Evolutionary conservation across 257 asterid genomes (phyloP).

Genomic region (Przewalskia tangutica): DNA sequence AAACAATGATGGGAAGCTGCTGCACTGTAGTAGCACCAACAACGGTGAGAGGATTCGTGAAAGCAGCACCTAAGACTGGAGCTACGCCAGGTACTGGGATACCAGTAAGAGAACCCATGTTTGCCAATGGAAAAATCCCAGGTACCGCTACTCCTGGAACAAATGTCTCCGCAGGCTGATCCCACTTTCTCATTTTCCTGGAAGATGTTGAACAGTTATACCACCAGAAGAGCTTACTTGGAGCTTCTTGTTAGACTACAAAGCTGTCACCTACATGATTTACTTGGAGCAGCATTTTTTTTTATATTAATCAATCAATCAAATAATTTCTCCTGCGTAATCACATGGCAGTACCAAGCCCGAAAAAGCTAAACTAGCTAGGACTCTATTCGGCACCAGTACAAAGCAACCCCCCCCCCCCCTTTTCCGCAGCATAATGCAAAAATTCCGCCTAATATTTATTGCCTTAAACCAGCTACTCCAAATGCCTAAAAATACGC

Average conservation of each 20-base stretch:
- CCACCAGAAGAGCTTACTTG: background rate
- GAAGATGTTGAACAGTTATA: constrained; percentile 7
- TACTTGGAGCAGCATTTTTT: background rate
- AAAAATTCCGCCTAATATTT: background rate
- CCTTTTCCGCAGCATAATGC: constrained; percentile 5
- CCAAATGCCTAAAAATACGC: background rate
- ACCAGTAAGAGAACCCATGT: constrained; percentile 42
- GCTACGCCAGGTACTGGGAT: constrained; percentile 36
- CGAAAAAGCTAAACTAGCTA: background rate
- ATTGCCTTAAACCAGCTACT: background rate
- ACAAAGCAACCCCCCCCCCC: too few relatives aligned
- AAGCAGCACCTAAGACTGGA: constrained; percentile 33
- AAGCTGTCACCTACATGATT: background rate
- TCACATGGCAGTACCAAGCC: background rate
- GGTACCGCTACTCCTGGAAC: constrained; percentile 44
- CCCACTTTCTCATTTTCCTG: constrained; percentile 96
- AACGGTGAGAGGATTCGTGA: constrained; percentile 36
- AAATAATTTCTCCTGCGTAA: background rate
- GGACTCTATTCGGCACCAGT: background rate
- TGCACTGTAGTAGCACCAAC: constrained; percentile 28
- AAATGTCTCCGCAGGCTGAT: constrained; percentile 80
- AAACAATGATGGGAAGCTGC: constrained; percentile 65
- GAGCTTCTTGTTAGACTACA: background rate
- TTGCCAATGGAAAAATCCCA: constrained; percentile 44
- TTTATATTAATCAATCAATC: background rate